Percentiles rank a stretch among this genome's conserved stretches.
Conservation (phyloP, 1,139 yeast species). For the Debaryomyces sp. region DNA sequence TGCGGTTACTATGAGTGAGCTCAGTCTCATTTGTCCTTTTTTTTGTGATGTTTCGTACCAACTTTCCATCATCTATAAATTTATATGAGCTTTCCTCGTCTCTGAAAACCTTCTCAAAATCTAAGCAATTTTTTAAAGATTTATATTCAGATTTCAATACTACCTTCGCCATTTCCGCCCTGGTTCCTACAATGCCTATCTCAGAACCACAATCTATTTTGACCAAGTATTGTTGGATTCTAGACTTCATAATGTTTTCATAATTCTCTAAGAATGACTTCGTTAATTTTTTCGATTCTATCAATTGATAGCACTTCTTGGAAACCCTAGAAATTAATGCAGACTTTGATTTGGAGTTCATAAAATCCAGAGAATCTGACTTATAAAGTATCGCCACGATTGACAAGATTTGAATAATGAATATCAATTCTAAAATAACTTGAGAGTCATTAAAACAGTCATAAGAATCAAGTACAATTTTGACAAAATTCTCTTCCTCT, state of each 20-base stretch:
- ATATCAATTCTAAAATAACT: conserved; percentile 55
- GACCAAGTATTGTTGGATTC: conserved; percentile 47
- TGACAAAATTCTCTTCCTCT: conserved; percentile 49
- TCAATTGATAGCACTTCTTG: conserved; percentile 49
- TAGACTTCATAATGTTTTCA: conserved; percentile 29
- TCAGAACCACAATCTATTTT: conserved; percentile 26
- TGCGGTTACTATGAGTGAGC: neutral
- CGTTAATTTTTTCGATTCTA: conserved; percentile 46
- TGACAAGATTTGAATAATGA: conserved; percentile 55
- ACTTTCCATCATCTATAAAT: conserved; percentile 58
- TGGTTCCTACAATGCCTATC: conserved; percentile 12
- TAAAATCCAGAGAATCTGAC: conserved; percentile 31
- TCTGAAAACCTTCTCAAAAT: conserved; percentile 32
- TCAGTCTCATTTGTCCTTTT: conserved; percentile 39
- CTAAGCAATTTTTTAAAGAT: conserved; percentile 47
- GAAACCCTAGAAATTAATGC: conserved; percentile 46
- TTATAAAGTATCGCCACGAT: conserved; percentile 40
- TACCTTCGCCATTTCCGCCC: conserved; percentile 50
- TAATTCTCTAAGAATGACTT: conserved; percentile 33
- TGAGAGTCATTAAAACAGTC: conserved; percentile 64
- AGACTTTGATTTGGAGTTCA: conserved; percentile 30
- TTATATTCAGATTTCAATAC: conserved; percentile 57
- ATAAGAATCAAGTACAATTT: conserved; percentile 55
- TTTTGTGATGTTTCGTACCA: conserved; percentile 58
- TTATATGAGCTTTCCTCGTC: conserved; percentile 28